Percentiles rank a stretch among this genome's conserved stretches.
Evolutionary conservation across 1,139 yeast species (phyloP).

Genomic region (Nakaseomyces nivariensis): DNA sequence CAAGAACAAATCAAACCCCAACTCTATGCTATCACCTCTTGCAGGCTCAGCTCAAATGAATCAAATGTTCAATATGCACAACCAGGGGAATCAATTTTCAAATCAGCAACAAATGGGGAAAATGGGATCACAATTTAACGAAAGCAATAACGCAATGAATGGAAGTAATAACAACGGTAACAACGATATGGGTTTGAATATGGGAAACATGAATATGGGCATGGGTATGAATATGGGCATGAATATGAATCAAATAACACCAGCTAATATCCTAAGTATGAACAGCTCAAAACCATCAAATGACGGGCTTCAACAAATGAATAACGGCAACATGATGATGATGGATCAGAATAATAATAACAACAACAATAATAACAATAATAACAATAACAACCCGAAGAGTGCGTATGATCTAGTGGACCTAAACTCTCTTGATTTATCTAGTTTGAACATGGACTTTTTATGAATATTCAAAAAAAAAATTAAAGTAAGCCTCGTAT

Average conservation of each 20-base stretch:
- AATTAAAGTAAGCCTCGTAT: conserved; percentile 40
- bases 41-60: neutral
- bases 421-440: conserved; percentile 22
- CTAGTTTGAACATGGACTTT: conserved; percentile 26
- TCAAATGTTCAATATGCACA: neutral
- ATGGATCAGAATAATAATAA: conserved; percentile 12
- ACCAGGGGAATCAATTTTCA: neutral
- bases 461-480: conserved; percentile 7
- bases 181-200: neutral
- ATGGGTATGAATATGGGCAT: conserved; percentile 3
- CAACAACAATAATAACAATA: conserved; percentile 4
- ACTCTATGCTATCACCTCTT: neutral
- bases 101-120: neutral
- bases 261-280: conserved; percentile 27
- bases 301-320: conserved; percentile 9
- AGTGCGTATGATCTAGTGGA: conserved; percentile 19
- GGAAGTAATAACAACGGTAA: neutral
- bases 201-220: conserved; percentile 4
- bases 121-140: neutral
- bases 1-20: neutral
- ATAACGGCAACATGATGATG: conserved; percentile 2
- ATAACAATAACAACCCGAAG: neutral
- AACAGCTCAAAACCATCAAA: conserved; percentile 10
- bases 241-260: conserved; percentile 21
- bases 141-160: neutral